Percentiles rank a stretch among this genome's conserved stretches.
phyloP scores from a whole-genome alignment of 495 filamentous ascomycete species.

The Penicillium atrosanguineum region DNA sequence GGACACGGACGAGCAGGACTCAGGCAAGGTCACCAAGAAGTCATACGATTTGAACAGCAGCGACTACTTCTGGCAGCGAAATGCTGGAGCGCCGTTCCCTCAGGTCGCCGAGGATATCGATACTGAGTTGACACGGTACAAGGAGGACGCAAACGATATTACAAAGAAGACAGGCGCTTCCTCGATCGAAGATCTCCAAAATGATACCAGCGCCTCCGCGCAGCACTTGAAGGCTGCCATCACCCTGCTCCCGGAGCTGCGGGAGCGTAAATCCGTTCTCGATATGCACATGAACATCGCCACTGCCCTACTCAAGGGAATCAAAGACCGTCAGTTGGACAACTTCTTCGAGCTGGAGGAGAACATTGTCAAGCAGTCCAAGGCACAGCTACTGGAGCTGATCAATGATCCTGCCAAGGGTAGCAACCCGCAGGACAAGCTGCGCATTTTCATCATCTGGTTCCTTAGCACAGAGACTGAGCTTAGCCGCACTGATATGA shows the following conservation, averaged over 20 bases:
- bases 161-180: slow-evolving; percentile 93
- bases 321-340: slow-evolving; percentile 92
- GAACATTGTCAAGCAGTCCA: slow-evolving; percentile 87
- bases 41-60: slow-evolving; percentile 85
- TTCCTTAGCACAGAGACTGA: slow-evolving; percentile 94
- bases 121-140: slow-evolving; percentile 86
- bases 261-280: slow-evolving; percentile 84
- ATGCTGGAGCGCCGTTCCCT: slow-evolving; percentile 90
- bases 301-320: slow-evolving; percentile 79
- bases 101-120: slow-evolving; percentile 97
- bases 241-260: slow-evolving; percentile 84
- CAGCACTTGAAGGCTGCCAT: slow-evolving; percentile 96
- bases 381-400: slow-evolving; percentile 83
- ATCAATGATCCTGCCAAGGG: slow-evolving; percentile 81
- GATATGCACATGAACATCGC: slow-evolving; percentile 99
- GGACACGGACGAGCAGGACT: slow-evolving; percentile 74
- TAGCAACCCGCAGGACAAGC: slow-evolving; percentile 80
- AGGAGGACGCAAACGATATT: slow-evolving; percentile 90
- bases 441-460: slow-evolving; percentile 95
- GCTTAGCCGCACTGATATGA: slow-evolving; percentile 75
- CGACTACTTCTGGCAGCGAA: slow-evolving; percentile 97
- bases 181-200: slow-evolving; percentile 90
- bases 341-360: slow-evolving; percentile 97
- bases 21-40: slow-evolving; percentile 71
- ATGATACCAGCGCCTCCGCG: slow-evolving; percentile 81